A percentile compares a stretch with the other conserved stretches of the same genome.
phyloP scores from a whole-genome alignment of 2,329 filamentous ascomycete species.

The Graphiopsis chlorocephala region DNA sequence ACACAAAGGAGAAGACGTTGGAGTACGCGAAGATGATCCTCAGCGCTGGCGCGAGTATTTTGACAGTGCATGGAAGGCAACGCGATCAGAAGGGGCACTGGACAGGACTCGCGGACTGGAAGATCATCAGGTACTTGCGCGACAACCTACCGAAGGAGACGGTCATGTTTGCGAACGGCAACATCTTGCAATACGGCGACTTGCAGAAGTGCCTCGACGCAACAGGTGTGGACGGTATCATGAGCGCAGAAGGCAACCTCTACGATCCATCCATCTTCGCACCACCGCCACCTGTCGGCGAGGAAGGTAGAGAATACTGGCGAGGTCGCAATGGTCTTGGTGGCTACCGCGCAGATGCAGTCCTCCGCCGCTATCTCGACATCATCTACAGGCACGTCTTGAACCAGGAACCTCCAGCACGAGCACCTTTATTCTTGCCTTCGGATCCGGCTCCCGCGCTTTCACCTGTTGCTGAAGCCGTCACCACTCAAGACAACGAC shows the following conservation, averaged over 20 bases:
- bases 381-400: conserved; percentile 80
- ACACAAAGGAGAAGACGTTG: conserved; percentile 80
- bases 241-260: conserved; percentile 94
- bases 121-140: conserved; percentile 74
- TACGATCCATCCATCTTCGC: conserved; percentile 89
- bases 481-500: not conserved
- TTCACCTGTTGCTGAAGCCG: conserved; percentile 23
- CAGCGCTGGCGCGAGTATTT: conserved; percentile 81
- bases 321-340: conserved; percentile 72
- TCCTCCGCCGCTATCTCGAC: conserved; percentile 83
- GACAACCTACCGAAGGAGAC: conserved; percentile 81
- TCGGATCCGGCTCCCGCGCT: conserved; percentile 44
- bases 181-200: conserved; percentile 78
- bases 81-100: conserved; percentile 95
- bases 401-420: conserved; percentile 60
- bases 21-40: conserved; percentile 87
- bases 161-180: conserved; percentile 95
- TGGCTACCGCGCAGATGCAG: conserved; percentile 84
- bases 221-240: conserved; percentile 87
- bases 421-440: conserved; percentile 72
- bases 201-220: conserved; percentile 72
- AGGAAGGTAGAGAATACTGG: conserved; percentile 82
- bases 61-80: conserved; percentile 85
- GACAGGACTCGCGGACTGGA: conserved; percentile 91
- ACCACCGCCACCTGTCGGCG: conserved; percentile 58